phyloP scores from a whole-genome alignment of 352 stramenopile genomes.

The Globisporangium viniferum region DNA sequence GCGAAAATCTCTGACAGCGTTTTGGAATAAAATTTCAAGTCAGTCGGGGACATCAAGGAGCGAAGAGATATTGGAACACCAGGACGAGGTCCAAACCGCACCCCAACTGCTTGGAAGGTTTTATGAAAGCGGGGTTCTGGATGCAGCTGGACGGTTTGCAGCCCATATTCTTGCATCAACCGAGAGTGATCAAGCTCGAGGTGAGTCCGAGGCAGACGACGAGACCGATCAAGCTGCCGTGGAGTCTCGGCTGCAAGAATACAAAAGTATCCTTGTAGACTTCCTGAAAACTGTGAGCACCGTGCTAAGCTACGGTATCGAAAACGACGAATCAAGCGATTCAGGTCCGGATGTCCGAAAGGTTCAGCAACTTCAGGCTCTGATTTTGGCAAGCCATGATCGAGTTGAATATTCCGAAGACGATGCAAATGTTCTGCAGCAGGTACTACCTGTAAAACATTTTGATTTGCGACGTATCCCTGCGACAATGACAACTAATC shows the following conservation, averaged over 20 bases:
- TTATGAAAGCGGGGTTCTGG: conserved; percentile 11
- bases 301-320: conserved; percentile 9
- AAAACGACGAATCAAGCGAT: not conserved
- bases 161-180: conserved; percentile 9
- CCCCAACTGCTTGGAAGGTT: conserved; percentile 10
- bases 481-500: not conserved
- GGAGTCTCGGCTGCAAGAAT: conserved; percentile 10
- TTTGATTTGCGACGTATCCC: not conserved
- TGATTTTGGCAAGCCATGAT: conserved; percentile 15
- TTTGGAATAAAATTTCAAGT: conserved; percentile 4
- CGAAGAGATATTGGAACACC: conserved; percentile 16
- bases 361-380: conserved; percentile 19
- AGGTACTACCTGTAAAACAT: conserved; percentile 4
- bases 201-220: conserved; percentile 5
- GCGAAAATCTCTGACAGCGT: not conserved
- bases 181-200: conserved; percentile 10
- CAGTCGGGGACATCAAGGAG: not conserved
- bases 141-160: conserved; percentile 15
- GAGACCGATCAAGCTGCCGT: not conserved
- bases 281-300: conserved; percentile 20
- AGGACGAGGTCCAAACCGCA: not conserved
- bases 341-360: not conserved
- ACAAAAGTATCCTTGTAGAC: conserved; percentile 16
- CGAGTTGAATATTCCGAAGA: conserved; percentile 4
- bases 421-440: conserved; percentile 12